Evolutionary conservation across 306 rosid genomes (phyloP).

Genomic region (Acmispon strigosus): DNA sequence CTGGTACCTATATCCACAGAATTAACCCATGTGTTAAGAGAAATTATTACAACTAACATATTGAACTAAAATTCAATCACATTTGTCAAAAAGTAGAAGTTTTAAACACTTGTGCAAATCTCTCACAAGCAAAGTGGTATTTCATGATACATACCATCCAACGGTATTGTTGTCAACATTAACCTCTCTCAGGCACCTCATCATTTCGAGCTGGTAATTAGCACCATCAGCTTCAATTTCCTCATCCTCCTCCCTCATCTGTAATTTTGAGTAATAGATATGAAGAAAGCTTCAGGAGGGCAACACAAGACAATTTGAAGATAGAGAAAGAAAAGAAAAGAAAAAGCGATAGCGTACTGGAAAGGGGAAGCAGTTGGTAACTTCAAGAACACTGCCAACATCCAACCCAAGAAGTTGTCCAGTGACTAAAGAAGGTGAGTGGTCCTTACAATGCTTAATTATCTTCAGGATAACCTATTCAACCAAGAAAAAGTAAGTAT

Average conservation of each 20-base stretch:
- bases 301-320: neutral
- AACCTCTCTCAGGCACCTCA: slow-evolving; percentile 98
- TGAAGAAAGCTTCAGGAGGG: neutral
- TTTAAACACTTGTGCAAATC: neutral
- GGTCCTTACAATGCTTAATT: slow-evolving; percentile 96
- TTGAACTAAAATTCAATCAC: neutral
- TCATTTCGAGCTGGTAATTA: slow-evolving; percentile 98
- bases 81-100: neutral
- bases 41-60: neutral
- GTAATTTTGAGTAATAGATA: slow-evolving; percentile 14
- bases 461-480: slow-evolving; percentile 83
- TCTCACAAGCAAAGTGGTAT: neutral
- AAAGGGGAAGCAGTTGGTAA: slow-evolving; percentile 94
- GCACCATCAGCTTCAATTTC: slow-evolving; percentile 99
- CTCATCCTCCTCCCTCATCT: slow-evolving; percentile 94
- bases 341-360: slow-evolving; percentile 45
- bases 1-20: slow-evolving; percentile 65
- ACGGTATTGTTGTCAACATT: slow-evolving; percentile 96
- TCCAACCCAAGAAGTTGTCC: slow-evolving; percentile 98
- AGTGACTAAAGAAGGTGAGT: slow-evolving; percentile 85
- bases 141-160: slow-evolving; percentile 65
- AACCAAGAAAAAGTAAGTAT: neutral
- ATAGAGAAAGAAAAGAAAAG: neutral
- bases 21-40: neutral
- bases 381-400: slow-evolving; percentile 98